Percentiles rank a stretch among this genome's conserved stretches.
Conservation (phyloP, 2,329 filamentous ascomycete genomes). For the Pseudogymnoascus sp. region DNA sequence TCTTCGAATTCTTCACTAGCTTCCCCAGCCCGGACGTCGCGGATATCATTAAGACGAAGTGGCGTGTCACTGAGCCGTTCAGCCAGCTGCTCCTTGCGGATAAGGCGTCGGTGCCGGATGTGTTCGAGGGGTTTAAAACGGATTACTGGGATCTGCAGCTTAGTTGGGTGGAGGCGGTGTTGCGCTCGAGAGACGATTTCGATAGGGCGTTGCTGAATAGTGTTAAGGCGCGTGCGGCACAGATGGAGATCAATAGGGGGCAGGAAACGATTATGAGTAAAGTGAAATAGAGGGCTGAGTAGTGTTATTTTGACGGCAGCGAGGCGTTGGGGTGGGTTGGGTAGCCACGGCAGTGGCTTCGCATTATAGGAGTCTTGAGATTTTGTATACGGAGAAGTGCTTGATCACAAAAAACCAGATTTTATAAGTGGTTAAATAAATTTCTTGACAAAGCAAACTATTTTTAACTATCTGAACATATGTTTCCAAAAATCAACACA, state of each 20-base stretch:
- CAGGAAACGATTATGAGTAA: slow-evolving; percentile 92
- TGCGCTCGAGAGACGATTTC: slow-evolving; percentile 85
- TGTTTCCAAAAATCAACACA: not conserved
- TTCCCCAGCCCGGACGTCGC: slow-evolving; percentile 59
- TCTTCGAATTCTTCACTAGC: slow-evolving; percentile 80
- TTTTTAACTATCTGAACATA: not conserved
- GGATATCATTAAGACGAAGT: slow-evolving; percentile 76
- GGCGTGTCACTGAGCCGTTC: slow-evolving; percentile 84
- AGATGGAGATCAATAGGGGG: slow-evolving; percentile 72
- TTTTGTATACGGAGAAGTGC: not conserved
- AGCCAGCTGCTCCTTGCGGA: slow-evolving; percentile 72
- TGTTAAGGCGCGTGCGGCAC: slow-evolving; percentile 82
- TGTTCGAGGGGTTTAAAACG: slow-evolving; percentile 76
- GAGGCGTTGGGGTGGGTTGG: slow-evolving; percentile 4
- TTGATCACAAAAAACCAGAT: not conserved
- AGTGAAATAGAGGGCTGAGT: slow-evolving; percentile 52
- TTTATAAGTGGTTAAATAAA: not conserved
- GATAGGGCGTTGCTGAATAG: slow-evolving; percentile 81
- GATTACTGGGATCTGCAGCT: slow-evolving; percentile 92
- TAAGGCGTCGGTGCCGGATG: slow-evolving; percentile 62
- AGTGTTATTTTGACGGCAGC: not conserved
- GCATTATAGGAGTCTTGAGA: not conserved
- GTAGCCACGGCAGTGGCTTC: not conserved
- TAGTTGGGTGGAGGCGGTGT: slow-evolving; percentile 88
- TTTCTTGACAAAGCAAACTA: not conserved